These are phyloP conservation scores for Rhododendron ovatum DNA, from an alignment of 148 eudicot species.

Conservation along the genomic window DNA sequence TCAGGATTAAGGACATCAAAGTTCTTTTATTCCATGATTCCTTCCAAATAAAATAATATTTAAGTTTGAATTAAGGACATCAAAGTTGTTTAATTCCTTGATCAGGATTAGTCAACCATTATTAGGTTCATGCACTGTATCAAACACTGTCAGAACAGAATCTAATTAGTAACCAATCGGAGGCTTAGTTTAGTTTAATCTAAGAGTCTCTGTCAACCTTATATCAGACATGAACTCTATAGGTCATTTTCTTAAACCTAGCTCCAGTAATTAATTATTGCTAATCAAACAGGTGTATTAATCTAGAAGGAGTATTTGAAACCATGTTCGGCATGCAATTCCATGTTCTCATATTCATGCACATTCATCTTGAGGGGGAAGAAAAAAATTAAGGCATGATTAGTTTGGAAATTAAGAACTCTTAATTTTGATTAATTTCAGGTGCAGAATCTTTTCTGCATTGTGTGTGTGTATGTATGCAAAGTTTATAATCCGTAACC, in stretches of 20 bases:
- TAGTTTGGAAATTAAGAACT: neutral
- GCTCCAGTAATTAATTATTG: neutral
- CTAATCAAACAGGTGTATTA: neutral
- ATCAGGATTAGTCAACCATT: neutral
- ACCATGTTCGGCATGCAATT: neutral
- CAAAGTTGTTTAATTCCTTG: neutral
- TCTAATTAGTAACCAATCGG: neutral
- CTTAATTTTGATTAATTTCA: neutral
- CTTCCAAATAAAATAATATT: neutral
- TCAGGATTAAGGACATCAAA: no score
- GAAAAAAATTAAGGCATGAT: neutral
- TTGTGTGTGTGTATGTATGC: neutral
- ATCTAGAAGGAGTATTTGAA: neutral
- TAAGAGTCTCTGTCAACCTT: neutral
- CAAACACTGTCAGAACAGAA: conserved; percentile 1
- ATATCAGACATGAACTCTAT: neutral
- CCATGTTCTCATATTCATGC: conserved; percentile 6
- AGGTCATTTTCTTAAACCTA: neutral
- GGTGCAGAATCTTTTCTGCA: conserved; percentile 8
- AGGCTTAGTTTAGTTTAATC: neutral
- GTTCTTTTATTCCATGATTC: neutral
- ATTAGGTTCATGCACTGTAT: neutral
- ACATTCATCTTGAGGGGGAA: neutral
- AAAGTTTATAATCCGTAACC: neutral
- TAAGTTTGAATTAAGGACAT: neutral